Conservation (phyloP, 2,329 filamentous ascomycete genomes). For the Akanthomyces lecanii region DNA sequence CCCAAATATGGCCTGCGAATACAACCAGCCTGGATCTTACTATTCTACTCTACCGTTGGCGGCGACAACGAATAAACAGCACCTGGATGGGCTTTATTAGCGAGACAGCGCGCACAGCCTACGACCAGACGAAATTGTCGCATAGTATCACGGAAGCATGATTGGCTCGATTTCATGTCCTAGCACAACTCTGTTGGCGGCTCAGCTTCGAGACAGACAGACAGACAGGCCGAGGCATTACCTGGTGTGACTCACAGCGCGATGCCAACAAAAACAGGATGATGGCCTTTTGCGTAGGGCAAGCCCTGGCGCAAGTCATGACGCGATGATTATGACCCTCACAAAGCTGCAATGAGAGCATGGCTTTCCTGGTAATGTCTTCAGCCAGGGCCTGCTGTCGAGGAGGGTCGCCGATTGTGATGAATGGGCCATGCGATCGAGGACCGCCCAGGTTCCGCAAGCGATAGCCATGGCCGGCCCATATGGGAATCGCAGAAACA, state of each 20-base stretch:
- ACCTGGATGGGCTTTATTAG: background rate
- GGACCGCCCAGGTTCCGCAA: constrained; percentile 5
- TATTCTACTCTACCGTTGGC: no score
- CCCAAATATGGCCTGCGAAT: background rate
- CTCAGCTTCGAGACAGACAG: background rate
- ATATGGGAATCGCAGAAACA: background rate
- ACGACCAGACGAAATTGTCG: background rate
- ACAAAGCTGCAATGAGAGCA: no score
- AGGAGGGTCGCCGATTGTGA: background rate
- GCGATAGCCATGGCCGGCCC: background rate
- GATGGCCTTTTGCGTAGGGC: background rate
- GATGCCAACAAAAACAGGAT: background rate
- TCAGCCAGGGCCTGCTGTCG: no score
- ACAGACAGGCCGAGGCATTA: background rate
- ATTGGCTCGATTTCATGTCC: background rate
- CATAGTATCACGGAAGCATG: background rate
- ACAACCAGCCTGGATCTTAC: background rate
- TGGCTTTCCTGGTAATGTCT: no score
- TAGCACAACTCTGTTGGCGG: background rate
- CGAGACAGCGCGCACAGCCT: background rate
- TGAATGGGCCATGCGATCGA: background rate
- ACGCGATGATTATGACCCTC: background rate
- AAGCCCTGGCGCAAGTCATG: background rate
- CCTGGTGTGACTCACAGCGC: background rate
- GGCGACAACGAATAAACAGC: no score